Base-by-base conservation (phyloP, 306 rosid genomes). In the Corylus americana region DNA sequence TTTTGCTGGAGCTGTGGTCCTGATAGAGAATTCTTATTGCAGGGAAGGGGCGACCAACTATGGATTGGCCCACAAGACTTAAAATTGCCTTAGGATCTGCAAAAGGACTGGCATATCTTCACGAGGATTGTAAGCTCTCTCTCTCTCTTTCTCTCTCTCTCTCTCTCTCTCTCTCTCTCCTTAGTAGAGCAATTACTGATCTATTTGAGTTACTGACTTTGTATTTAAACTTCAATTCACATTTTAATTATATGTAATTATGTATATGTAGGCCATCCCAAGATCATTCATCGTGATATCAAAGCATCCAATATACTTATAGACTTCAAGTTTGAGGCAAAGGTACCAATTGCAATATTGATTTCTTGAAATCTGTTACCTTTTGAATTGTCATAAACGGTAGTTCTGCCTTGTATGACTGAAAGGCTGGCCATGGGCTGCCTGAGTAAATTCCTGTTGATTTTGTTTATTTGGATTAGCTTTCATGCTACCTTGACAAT, bases 211-310 rank as follows among this genome's bases (percentile, higher is more conserved):
- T 11, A 4, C 66, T 68, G 44, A 31, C 11, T 16, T 63, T 35
- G 47, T 50, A 17, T 71, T 62, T 58, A 18, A 39, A 59, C 54
- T 80, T 74, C 5, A 77, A 58, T 69, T 45, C 66, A 80, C 50
- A 51, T 59, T 55, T 13, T 74, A 12, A 29, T 74, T 81, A 25
- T 80, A 51, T 31, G 35, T 31, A 31, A 31, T 31, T 31, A 31
- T 54, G 17, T 64, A 45, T 61, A 9, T 84, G 58, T 86, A 95
- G 99, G 99, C 83, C 96, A 95, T 82, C 99, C 99, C 31, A 95
- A 93, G 89, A 95, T 95, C 78, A 95, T 95, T 78, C 99, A 95
- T 70, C 98, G 99, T 31, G 99, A 95, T 84, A 95, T 95, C 73
- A 95, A 95, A 82, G 80, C 97, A 42, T 86, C 99, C 22, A 95